These are phyloP conservation scores for Hyphodiscus hymeniophilus DNA, from an alignment of 495 filamentous ascomycete genomes.

Conservation along the genomic window DNA sequence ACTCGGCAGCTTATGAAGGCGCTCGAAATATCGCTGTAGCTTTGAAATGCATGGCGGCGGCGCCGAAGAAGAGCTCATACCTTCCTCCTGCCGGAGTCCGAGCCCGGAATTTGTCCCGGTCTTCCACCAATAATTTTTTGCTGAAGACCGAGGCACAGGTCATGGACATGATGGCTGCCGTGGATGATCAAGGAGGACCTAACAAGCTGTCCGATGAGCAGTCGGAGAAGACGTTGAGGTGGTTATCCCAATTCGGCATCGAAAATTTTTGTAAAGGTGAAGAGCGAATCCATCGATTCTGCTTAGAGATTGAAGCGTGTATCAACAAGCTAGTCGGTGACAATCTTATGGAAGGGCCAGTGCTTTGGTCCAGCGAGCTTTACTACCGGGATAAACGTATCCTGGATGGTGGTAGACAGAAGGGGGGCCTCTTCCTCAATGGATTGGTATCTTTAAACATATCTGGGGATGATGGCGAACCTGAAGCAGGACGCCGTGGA, in stretches of 20 bases:
- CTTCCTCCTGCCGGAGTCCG: conserved; percentile 13
- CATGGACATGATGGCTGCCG: conserved; percentile 78
- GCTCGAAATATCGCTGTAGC: conserved; percentile 80
- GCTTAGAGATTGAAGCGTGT: conserved; percentile 80
- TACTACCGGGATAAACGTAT: conserved; percentile 70
- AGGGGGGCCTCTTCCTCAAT: conserved; percentile 40
- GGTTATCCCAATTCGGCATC: conserved; percentile 72
- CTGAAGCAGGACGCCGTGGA: conserved; percentile 22
- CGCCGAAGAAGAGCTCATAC: conserved; percentile 41
- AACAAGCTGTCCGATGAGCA: conserved; percentile 97
- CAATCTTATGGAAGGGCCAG: conserved; percentile 76
- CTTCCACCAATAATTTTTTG: conserved; percentile 59
- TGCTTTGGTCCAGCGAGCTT: conserved; percentile 87
- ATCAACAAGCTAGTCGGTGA: conserved; percentile 83
- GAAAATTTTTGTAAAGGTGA: conserved; percentile 96
- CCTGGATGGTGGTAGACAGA: conserved; percentile 60
- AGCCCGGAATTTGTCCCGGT: conserved; percentile 36
- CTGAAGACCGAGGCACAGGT: conserved; percentile 80
- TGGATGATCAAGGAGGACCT: conserved; percentile 75
- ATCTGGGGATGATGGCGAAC: conserved; percentile 34
- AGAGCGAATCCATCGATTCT: conserved; percentile 91
- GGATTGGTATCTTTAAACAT: conserved; percentile 42
- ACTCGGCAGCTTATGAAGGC: conserved; percentile 84
- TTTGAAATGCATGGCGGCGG: conserved; percentile 85
- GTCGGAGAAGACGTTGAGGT: conserved; percentile 74